These are phyloP conservation scores for Starmerella apicola DNA, from an alignment of 805 yeast genomes.

Conservation along the genomic window DNA sequence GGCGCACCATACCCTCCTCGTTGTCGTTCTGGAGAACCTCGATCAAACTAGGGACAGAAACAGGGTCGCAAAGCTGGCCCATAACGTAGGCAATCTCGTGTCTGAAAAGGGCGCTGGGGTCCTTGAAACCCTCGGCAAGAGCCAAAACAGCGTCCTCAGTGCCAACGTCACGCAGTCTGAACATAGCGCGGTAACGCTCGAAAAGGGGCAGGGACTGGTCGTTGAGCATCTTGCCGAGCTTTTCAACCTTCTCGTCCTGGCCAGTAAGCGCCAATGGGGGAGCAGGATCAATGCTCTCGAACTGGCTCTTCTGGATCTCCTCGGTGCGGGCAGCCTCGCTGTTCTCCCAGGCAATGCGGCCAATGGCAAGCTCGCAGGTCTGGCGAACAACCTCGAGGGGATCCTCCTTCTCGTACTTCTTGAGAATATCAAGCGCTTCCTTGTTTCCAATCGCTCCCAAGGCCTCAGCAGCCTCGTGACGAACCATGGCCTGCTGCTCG, in stretches of 20 bases:
- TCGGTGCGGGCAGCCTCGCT: slow-evolving; percentile 56
- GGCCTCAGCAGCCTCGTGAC: slow-evolving; percentile 99
- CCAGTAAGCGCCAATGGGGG: slow-evolving; percentile 74
- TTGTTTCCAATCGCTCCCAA: slow-evolving; percentile 87
- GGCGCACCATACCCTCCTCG: slow-evolving; percentile 98
- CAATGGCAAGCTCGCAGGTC: slow-evolving; percentile 95
- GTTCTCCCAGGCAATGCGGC: slow-evolving; percentile 85
- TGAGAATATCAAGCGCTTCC: slow-evolving; percentile 54
- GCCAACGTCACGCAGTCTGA: slow-evolving; percentile 89
- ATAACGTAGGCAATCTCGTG: slow-evolving; percentile 98
- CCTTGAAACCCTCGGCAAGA: slow-evolving; percentile 77
- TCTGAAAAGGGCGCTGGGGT: slow-evolving; percentile 84
- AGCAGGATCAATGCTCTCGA: slow-evolving; percentile 91
- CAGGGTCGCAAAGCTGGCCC: slow-evolving; percentile 92
- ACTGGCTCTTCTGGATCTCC: slow-evolving; percentile 58
- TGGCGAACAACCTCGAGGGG: slow-evolving; percentile 82
- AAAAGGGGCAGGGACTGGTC: slow-evolving; percentile 70
- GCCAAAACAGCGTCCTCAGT: slow-evolving; percentile 88
- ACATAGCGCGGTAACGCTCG: slow-evolving; percentile 96
- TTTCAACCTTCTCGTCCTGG: slow-evolving; percentile 46
- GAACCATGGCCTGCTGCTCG: slow-evolving; percentile 76
- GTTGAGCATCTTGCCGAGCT: slow-evolving; percentile 56
- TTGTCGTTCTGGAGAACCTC: slow-evolving; percentile 61
- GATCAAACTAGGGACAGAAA: slow-evolving; percentile 74
- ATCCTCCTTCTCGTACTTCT: slow-evolving; percentile 56